Evolutionary conservation across 352 stramenopile species (phyloP).

Genomic region (Pythium dissimile): DNA sequence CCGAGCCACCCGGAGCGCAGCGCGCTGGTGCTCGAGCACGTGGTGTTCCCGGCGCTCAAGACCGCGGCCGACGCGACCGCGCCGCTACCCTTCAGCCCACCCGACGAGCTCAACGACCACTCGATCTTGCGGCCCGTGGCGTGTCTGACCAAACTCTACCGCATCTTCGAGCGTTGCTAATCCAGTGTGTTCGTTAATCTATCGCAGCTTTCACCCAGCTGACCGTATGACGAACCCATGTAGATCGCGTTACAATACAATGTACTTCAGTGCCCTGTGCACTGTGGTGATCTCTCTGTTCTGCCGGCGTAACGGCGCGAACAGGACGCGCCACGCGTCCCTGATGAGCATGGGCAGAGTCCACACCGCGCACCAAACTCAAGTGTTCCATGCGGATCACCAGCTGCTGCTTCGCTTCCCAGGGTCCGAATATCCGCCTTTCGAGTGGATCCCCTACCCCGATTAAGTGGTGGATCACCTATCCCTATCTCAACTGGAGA

Average conservation of each 20-base stretch:
- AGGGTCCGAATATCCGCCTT: conserved; percentile 12
- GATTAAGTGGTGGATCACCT: background rate
- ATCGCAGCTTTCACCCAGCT: too few relatives aligned
- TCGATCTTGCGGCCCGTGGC: conserved; percentile 87
- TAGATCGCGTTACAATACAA: too few relatives aligned
- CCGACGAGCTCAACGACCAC: conserved; percentile 72
- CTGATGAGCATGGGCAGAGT: background rate
- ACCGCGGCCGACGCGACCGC: conserved; percentile 11
- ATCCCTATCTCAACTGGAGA: background rate
- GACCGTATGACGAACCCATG: too few relatives aligned
- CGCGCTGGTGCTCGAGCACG: conserved; percentile 87
- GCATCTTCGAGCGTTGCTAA: conserved; percentile 98
- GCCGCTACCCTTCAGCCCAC: conserved; percentile 44
- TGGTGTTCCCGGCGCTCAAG: conserved; percentile 92
- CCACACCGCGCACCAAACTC: background rate
- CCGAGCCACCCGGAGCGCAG: conserved; percentile 43
- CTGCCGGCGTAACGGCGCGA: too few relatives aligned
- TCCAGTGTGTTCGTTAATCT: background rate
- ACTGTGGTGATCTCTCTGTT: too few relatives aligned
- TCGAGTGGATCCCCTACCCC: conserved; percentile 2
- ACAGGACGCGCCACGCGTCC: too few relatives aligned
- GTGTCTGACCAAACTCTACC: conserved; percentile 96
- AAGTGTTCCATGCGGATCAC: conserved; percentile 13
- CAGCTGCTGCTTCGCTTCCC: conserved; percentile 14
- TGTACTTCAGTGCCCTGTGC: too few relatives aligned